A percentile compares a stretch with the other conserved stretches of the same genome.
These are phyloP conservation scores for Paragyromitra xinjiangensis DNA, from an alignment of 495 filamentous ascomycete genomes.

Conservation along the genomic window DNA sequence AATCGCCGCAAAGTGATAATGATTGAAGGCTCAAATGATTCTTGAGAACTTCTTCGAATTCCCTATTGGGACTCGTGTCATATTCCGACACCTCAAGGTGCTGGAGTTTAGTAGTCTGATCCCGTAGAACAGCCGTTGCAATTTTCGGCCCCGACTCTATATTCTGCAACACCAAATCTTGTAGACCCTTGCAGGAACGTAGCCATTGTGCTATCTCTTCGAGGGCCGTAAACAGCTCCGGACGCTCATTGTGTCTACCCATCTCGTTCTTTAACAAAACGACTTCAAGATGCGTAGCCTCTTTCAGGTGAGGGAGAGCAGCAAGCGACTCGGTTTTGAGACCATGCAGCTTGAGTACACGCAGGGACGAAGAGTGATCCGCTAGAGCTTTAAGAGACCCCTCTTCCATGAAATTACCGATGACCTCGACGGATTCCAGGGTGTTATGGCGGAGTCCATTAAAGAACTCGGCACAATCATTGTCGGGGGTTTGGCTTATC, in stretches of 20 bases:
- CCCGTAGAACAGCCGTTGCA: constrained; percentile 1
- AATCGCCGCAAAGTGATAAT: constrained; percentile 1
- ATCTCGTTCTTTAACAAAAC: background rate
- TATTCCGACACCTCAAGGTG: constrained; percentile 18
- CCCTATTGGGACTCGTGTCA: background rate
- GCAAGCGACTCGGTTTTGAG: constrained; percentile 2
- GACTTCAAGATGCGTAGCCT: constrained; percentile 9
- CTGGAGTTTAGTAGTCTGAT: constrained; percentile 6
- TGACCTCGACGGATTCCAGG: constrained; percentile 8
- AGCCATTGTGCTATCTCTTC: constrained; percentile 19
- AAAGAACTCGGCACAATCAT: constrained; percentile 12
- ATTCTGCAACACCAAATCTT: constrained; percentile 7
- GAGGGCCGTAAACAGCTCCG: background rate
- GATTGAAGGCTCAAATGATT: constrained; percentile 11
- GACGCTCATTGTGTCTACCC: background rate
- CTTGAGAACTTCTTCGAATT: constrained; percentile 9
- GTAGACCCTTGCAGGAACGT: constrained; percentile 6
- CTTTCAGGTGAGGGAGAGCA: constrained; percentile 9
- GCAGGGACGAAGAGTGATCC: constrained; percentile 11
- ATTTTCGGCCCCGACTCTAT: constrained; percentile 11
- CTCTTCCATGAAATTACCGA: constrained; percentile 9
- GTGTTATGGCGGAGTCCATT: background rate
- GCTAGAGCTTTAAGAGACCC: background rate
- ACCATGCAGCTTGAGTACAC: constrained; percentile 4
- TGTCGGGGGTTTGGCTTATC: background rate